phyloP scores from a whole-genome alignment of 768 basidiomycete species.

The Lactifluus echinatus region DNA sequence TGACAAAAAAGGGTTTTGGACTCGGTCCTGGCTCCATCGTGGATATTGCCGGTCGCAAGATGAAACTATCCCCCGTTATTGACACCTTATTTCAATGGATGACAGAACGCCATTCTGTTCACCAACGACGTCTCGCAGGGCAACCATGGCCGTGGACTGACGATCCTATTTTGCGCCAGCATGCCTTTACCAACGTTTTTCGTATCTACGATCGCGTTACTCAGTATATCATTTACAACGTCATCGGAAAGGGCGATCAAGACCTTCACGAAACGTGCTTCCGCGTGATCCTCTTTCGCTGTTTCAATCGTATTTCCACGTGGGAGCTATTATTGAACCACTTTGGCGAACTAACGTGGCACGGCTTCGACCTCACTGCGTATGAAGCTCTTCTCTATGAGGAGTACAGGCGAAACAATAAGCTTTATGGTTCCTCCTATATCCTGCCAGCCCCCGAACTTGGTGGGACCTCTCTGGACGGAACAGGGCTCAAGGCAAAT shows the following conservation, averaged over 20 bases:
- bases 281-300: constrained; percentile 62
- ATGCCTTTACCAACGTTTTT: constrained; percentile 67
- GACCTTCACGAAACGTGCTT: constrained; percentile 55
- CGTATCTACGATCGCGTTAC: constrained; percentile 63
- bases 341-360: constrained; percentile 56
- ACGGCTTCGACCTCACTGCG: constrained; percentile 39
- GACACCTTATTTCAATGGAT: constrained; percentile 28
- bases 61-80: constrained; percentile 23
- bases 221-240: constrained; percentile 60
- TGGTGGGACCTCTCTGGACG: constrained; percentile 26
- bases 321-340: constrained; percentile 50
- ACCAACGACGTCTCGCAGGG: constrained; percentile 25
- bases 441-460: constrained; percentile 61
- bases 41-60: constrained; percentile 23
- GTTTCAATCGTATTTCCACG: constrained; percentile 63
- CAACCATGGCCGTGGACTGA: constrained; percentile 46
- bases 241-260: constrained; percentile 61
- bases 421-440: constrained; percentile 66
- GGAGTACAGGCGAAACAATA: constrained; percentile 30
- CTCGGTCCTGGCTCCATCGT: constrained; percentile 16
- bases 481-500: constrained; percentile 25
- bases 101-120: constrained; percentile 27
- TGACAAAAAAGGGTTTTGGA: background rate
- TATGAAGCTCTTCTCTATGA: constrained; percentile 47
- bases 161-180: constrained; percentile 45